phyloP scores from a whole-genome alignment of 2,329 filamentous ascomycete genomes.

The Orbilia quercus region DNA sequence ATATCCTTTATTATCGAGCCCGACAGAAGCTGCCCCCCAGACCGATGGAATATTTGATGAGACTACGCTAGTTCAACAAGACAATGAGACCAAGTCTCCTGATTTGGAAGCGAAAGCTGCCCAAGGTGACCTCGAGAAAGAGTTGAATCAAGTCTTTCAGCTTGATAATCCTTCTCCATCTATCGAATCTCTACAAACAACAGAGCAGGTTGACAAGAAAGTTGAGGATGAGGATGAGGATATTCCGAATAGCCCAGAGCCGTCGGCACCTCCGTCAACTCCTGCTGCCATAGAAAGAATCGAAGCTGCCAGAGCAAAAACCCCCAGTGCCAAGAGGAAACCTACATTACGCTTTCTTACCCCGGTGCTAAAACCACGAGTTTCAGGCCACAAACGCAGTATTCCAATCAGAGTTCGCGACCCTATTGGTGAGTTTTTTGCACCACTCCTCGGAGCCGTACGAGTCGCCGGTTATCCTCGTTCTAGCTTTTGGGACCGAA shows the following conservation, averaged over 20 bases:
- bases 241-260: neutral
- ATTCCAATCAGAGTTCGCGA: neutral
- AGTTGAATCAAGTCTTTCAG: neutral
- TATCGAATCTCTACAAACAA: neutral
- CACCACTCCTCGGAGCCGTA: neutral
- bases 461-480: neutral
- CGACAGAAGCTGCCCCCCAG: neutral
- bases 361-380: neutral
- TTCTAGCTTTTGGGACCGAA: neutral
- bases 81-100: neutral
- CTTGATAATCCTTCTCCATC: neutral
- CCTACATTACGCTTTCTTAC: too few species aligned
- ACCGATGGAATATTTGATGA: slow-evolving; percentile 1
- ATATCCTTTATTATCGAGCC: slow-evolving; percentile 16
- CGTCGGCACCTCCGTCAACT: neutral
- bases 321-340: neutral
- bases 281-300: too few species aligned
- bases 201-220: neutral
- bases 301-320: too few species aligned
- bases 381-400: neutral
- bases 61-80: slow-evolving; percentile 10
- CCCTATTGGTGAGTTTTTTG: neutral
- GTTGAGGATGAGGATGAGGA: neutral
- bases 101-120: slow-evolving; percentile 8
- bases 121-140: neutral